Conservation (phyloP, 1,284 basidiomycete genomes). For the Puccinia horiana region DNA sequence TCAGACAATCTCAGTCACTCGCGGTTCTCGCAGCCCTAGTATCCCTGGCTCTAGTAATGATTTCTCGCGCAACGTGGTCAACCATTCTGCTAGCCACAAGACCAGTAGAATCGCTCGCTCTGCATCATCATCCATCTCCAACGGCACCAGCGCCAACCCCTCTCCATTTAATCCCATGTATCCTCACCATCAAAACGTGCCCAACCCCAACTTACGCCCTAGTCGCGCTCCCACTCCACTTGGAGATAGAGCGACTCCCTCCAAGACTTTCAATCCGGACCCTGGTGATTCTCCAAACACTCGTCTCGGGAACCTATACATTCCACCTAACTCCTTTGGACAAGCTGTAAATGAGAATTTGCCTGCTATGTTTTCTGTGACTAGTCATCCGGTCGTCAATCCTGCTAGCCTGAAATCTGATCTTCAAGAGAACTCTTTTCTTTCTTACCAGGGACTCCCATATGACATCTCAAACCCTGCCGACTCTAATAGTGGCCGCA, state of each 20-base stretch:
- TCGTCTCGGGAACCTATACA: background rate
- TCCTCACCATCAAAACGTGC: slow-evolving; percentile 23
- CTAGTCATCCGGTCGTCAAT: background rate
- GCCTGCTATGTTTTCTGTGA: background rate
- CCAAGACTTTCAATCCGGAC: background rate
- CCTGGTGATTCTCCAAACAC: background rate
- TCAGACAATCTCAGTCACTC: slow-evolving; percentile 57
- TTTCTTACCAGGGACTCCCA: slow-evolving; percentile 25
- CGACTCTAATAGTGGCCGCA: background rate
- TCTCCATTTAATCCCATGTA: slow-evolving; percentile 13
- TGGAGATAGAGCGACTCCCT: background rate
- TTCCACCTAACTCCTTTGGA: background rate
- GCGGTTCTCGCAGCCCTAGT: slow-evolving; percentile 12
- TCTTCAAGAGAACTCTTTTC: background rate
- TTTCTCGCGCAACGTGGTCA: background rate
- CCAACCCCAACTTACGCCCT: background rate
- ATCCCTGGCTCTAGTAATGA: background rate
- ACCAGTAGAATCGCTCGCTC: slow-evolving; percentile 9
- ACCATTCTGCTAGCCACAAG: background rate
- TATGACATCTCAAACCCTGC: slow-evolving; percentile 8
- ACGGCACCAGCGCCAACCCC: background rate
- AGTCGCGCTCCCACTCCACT: slow-evolving; percentile 3
- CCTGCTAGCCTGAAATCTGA: background rate
- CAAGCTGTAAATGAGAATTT: background rate
- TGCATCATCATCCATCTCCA: slow-evolving; percentile 26